Conservation (phyloP, 2,329 filamentous ascomycete species). For the Calonectria crousiana region DNA sequence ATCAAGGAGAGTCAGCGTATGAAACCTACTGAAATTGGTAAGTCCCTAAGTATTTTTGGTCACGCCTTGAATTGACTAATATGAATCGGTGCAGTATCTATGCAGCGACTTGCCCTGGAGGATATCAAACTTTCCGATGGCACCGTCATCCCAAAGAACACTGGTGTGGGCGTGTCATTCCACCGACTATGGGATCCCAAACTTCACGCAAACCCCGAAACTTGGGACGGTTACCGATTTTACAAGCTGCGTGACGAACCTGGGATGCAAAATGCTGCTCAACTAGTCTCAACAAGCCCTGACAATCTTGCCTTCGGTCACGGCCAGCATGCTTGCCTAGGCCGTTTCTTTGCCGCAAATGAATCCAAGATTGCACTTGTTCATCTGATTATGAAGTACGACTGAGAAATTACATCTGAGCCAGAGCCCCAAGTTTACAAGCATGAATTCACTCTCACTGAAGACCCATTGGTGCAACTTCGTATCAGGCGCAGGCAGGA, state of each 20-base stretch:
- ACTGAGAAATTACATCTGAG: neutral
- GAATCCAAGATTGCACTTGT: neutral
- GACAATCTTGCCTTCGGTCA: neutral
- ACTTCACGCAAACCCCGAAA: neutral
- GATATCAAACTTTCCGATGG: neutral
- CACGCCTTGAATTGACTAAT: neutral
- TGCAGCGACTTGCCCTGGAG: neutral
- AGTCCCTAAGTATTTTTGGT: neutral
- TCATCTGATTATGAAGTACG: neutral
- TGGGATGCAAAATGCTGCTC: neutral
- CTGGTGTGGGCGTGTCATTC: neutral
- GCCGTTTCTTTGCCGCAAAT: neutral
- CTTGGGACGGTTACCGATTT: neutral
- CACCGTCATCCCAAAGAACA: neutral
- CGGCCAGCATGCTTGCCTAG: neutral
- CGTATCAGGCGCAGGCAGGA: neutral
- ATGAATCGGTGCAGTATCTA: neutral
- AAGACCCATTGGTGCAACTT: neutral
- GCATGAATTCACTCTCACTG: neutral
- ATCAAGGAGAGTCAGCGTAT: conserved; percentile 64
- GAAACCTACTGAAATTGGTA: conserved; percentile 54
- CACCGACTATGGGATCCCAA: neutral
- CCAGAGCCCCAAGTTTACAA: neutral
- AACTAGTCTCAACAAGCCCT: neutral
- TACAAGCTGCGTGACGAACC: neutral